A percentile compares a stretch with the other conserved stretches of the same genome.
Conservation (phyloP, 2,329 filamentous ascomycete species). For the Claviceps africana region DNA sequence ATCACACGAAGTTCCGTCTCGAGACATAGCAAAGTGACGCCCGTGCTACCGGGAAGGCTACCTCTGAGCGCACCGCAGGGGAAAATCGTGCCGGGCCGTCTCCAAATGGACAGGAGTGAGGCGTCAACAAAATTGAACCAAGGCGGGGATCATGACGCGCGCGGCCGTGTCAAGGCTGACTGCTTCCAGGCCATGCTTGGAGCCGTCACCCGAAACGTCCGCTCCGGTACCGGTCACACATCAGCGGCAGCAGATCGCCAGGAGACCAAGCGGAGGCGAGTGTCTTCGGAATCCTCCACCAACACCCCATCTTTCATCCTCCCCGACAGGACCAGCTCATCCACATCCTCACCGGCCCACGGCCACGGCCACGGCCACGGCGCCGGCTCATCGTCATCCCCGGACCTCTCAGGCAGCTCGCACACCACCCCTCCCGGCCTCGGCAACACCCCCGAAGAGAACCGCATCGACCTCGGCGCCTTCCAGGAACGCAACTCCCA, state of each 20-base stretch:
- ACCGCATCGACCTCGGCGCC: conserved; percentile 19
- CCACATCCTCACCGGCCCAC: conserved; percentile 11
- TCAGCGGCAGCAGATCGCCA: too few relatives aligned
- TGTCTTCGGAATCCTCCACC: conserved; percentile 9
- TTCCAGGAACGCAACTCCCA: conserved; percentile 20
- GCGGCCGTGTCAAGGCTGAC: conserved; percentile 8
- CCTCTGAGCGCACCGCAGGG: conserved; percentile 20
- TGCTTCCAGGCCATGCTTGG: conserved; percentile 21
- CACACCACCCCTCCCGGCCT: conserved; percentile 19
- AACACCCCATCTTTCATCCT: conserved; percentile 8
- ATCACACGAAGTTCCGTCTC: conserved; percentile 32
- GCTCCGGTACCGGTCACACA: conserved; percentile 6
- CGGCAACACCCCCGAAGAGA: conserved; percentile 24
- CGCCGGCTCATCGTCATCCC: neutral
- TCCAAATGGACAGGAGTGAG: conserved; percentile 1
- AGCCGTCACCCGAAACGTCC: conserved; percentile 18
- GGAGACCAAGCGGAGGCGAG: conserved; percentile 21
- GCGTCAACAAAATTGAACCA: neutral
- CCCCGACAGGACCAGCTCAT: conserved; percentile 21
- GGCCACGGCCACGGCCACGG: neutral
- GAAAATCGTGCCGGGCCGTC: neutral
- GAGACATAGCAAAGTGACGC: conserved; percentile 24
- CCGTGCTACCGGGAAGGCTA: conserved; percentile 30
- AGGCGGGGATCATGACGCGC: neutral
- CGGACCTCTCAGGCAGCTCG: conserved; percentile 12